Base-by-base conservation (phyloP, 2,329 filamentous ascomycete species). In the Aspergillus pseudoglaucus region DNA sequence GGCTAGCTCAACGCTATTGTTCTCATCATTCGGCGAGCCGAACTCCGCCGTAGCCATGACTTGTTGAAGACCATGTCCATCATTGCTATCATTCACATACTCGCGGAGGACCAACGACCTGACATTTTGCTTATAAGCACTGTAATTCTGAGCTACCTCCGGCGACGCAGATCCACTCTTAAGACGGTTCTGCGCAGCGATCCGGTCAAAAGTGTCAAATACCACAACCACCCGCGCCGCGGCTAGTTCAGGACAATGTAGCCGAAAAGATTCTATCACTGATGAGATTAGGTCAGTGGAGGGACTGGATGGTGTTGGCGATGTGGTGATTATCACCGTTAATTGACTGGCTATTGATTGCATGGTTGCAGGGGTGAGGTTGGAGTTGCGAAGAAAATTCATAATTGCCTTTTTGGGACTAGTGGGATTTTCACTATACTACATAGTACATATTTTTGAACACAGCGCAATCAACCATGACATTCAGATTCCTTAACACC, bases 241-340 rank as follows among this genome's bases (percentile, higher is more conserved):
- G 10, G 40, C 25, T 20, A 50, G n/a, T 4, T 30, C 35, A 9
- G 46, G 20, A 23, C 48, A 50, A 30, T 48, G 42, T 3, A 22
- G 30, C 12, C 20, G 42, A 32, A 50, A 50, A 3, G 48, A 50
- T 17, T 39, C 25, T 10, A 50, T 30, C 5, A 50, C 42, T 3
- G 46, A 48, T 5, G 46, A 42, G 15, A 50, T 41, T 22, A 50
- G 39, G 6, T 48, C 42, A 7, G 48, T 47, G 10, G 46, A 38
- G 0, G 48, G 48, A 12, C 39, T 47, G 1, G 48, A 50, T 2
- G 48, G 48, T 0, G 46, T 45, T 9, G 48, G 48, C 5, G 48
- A 50, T 10, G 48, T 50, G 12, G 48, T 50, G 30, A 50, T 32
- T 27, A 48, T 43, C 41, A 50, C 48, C n/a, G 48, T 50, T 22